phyloP scores from a whole-genome alignment of 2,329 filamentous ascomycete species.

The Pyricularia pennisetigena region DNA sequence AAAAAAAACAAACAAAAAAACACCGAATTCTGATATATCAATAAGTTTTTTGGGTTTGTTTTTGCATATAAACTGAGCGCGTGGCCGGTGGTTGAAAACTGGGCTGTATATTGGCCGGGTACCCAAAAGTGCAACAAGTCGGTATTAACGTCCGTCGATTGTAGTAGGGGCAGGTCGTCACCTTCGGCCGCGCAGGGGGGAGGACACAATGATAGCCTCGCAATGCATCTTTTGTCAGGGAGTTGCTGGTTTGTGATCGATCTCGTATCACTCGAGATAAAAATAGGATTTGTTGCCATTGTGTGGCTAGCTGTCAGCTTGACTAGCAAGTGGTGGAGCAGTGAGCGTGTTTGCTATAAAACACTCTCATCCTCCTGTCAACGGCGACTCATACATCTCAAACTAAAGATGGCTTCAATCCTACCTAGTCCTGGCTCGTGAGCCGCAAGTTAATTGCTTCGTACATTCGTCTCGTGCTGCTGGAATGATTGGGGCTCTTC shows the following conservation, averaged over 20 bases:
- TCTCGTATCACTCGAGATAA: background rate
- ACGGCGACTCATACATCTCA: background rate
- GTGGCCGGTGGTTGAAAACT: too few relatives aligned
- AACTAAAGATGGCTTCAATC: background rate
- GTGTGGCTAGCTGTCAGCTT: background rate
- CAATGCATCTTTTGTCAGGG: background rate
- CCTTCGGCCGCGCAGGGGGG: background rate
- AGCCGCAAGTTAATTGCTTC: background rate
- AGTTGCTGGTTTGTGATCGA: background rate
- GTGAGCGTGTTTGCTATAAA: background rate
- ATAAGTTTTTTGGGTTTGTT: too few relatives aligned
- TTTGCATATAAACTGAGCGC: too few relatives aligned
- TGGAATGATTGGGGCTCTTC: background rate
- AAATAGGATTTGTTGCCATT: background rate
- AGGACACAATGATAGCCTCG: background rate
- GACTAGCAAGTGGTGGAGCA: background rate
- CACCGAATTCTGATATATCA: too few relatives aligned
- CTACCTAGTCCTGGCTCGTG: too few relatives aligned
- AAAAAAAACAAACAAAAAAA: too few relatives aligned
- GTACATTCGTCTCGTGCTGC: background rate
- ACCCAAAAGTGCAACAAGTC: too few relatives aligned
- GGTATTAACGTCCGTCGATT: too few relatives aligned
- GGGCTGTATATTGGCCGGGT: too few relatives aligned
- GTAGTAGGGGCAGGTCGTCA: background rate
- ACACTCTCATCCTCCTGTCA: background rate